A percentile compares a stretch with the other conserved stretches of the same genome.
These are phyloP conservation scores for Geotrichum candidum DNA, from an alignment of 1,139 yeast genomes.

Conservation along the genomic window DNA sequence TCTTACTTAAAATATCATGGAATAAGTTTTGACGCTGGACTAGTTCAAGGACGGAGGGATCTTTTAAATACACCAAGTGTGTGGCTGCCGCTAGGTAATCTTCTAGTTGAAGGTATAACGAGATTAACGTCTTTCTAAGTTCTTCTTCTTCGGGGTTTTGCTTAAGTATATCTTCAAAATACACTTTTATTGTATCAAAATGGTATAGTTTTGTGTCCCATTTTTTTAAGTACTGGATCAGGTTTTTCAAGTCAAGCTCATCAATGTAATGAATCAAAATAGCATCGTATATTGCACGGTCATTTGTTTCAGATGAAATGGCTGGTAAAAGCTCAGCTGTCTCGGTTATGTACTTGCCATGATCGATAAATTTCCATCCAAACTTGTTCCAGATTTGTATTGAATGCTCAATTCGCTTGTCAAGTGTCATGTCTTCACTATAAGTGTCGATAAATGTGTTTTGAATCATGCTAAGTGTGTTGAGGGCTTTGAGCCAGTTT, in stretches of 20 bases:
- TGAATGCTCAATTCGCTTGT: background rate
- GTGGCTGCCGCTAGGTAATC: constrained; percentile 58
- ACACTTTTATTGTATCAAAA: constrained; percentile 40
- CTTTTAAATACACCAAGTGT: constrained; percentile 53
- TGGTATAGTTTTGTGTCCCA: constrained; percentile 64
- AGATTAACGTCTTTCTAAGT: constrained; percentile 48
- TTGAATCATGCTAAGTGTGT: constrained; percentile 44
- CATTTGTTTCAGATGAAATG: constrained; percentile 36
- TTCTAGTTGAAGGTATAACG: constrained; percentile 51
- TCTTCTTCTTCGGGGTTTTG: constrained; percentile 23
- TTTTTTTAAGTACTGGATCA: constrained; percentile 36
- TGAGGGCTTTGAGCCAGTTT: constrained; percentile 53
- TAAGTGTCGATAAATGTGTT: constrained; percentile 27
- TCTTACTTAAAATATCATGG: constrained; percentile 40
- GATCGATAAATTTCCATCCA: constrained; percentile 49
- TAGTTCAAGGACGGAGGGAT: constrained; percentile 49
- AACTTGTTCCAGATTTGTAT: constrained; percentile 58
- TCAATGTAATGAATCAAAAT: constrained; percentile 48
- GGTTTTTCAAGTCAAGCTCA: constrained; percentile 34
- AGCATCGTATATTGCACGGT: constrained; percentile 44
- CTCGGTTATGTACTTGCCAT: constrained; percentile 40
- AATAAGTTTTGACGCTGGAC: constrained; percentile 58
- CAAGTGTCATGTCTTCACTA: background rate
- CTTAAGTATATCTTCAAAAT: constrained; percentile 43
- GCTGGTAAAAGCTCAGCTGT: constrained; percentile 53